Evolutionary conservation across 2,329 filamentous ascomycete species (phyloP).

Genomic region (Chaetomium strumarium): DNA sequence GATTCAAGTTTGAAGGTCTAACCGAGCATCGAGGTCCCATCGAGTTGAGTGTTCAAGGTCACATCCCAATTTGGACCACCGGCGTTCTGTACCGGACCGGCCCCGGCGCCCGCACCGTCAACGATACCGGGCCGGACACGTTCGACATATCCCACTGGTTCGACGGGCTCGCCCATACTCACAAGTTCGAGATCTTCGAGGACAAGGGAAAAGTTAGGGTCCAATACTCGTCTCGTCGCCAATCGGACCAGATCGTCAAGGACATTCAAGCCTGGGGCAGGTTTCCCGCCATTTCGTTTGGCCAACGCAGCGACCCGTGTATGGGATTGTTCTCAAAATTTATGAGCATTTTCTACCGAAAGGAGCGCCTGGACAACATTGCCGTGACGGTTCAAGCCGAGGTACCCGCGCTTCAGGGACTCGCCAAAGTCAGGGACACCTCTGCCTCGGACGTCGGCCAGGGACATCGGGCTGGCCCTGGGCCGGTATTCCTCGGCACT

Average conservation of each 20-base stretch:
- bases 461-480: not conserved
- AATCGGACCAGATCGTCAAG: constrained; percentile 58
- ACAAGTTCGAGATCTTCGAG: constrained; percentile 64
- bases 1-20: constrained; percentile 57
- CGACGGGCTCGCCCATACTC: constrained; percentile 66
- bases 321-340: constrained; percentile 66
- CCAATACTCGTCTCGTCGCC: constrained; percentile 65
- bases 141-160: constrained; percentile 72
- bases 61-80: constrained; percentile 64
- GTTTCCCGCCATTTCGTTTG: constrained; percentile 57
- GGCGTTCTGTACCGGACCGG: constrained; percentile 71
- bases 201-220: constrained; percentile 37
- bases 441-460: constrained; percentile 30
- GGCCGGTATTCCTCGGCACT: not conserved
- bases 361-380: constrained; percentile 64
- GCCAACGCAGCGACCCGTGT: constrained; percentile 67
- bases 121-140: constrained; percentile 51
- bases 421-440: not conserved
- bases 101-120: constrained; percentile 58
- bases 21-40: constrained; percentile 62
- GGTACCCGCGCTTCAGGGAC: not conserved
- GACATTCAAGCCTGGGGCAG: constrained; percentile 55
- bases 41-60: constrained; percentile 55
- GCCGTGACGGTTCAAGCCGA: constrained; percentile 42
- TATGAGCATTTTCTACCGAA: constrained; percentile 53